Base-by-base conservation (phyloP, 805 yeast genomes). In the Torulaspora microellipsoides region DNA sequence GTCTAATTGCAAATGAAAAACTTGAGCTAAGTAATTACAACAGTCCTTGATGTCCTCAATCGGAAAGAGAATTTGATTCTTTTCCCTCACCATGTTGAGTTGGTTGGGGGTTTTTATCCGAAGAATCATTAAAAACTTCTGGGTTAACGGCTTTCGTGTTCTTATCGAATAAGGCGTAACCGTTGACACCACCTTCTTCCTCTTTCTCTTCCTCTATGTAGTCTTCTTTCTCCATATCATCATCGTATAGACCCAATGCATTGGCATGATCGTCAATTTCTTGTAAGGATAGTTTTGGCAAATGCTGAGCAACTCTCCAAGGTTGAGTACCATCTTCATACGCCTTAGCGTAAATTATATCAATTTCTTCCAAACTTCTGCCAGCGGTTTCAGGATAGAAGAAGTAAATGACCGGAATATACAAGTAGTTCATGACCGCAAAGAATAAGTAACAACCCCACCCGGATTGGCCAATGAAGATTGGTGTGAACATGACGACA, bases 311-410 rank as follows among this genome's bases (percentile, higher is more conserved):
- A 37, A 83, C 82, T 61, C 77, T 71, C 75, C 72, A 82, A 28
- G 83, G 77, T 49, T 71, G 74, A 52, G 72, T 73, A 38, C 73
- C 72, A 48, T 83, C 89, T 36, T 65, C 71, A 52, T 73, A 64
- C n/a, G 64, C 53, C 45, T 55, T 55, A 35, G 59, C 59, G 32
- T 67, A 78, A 43, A 83, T 80, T 58, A 81, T 80, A 60, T 83
- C 90, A 61, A 83, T 76, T 58, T 82, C 87, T 64, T 83, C 90
- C 64, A 84, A 72, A 31, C 84, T 72, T 62, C 87, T 75, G 38
- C 88, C 87, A 27, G 84, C 79, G 34, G 89, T 83, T 68, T 84
- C 91, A 33, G 90, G 91, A 63, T 81, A 84, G 64, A 73, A 77
- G 67, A 81, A 74, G 73, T 67, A 80, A 49, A 78, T 78, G 47